Conservation (phyloP, 495 filamentous ascomycete species). For the Xylaria longipes region DNA sequence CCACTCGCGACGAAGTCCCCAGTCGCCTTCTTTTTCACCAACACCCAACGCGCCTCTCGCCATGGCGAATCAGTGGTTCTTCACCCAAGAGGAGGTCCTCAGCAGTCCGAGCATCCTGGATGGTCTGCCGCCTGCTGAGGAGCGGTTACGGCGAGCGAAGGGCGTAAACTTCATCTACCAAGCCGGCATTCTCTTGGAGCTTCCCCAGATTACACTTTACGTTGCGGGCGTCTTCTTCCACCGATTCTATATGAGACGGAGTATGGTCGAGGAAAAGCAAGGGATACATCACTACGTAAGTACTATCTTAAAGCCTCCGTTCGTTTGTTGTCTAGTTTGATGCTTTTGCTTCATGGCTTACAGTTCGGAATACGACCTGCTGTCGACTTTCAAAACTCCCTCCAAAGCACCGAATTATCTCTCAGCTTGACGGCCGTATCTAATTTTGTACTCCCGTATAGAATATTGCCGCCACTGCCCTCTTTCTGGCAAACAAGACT, state of each 20-base stretch:
- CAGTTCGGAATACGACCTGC: background rate
- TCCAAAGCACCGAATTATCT: background rate
- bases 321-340: background rate
- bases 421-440: conserved; percentile 2
- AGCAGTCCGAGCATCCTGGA: conserved; percentile 85
- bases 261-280: conserved; percentile 71
- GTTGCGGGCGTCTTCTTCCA: conserved; percentile 95
- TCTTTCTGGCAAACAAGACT: conserved; percentile 95
- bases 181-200: conserved; percentile 88
- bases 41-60: conserved; percentile 36
- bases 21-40: conserved; percentile 37
- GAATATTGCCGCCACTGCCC: conserved; percentile 83
- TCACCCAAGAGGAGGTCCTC: conserved; percentile 80
- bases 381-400: background rate
- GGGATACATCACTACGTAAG: conserved; percentile 85
- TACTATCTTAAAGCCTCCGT: conserved; percentile 15
- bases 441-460: conserved; percentile 33
- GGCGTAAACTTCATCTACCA: conserved; percentile 96
- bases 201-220: conserved; percentile 88
- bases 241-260: conserved; percentile 89
- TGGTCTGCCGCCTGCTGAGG: conserved; percentile 75
- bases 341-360: background rate
- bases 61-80: conserved; percentile 78
- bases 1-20: conserved; percentile 48
- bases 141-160: conserved; percentile 80